Evolutionary conservation across 1,284 basidiomycete species (phyloP).

Genomic region (Pseudozyma tsukubaensis): DNA sequence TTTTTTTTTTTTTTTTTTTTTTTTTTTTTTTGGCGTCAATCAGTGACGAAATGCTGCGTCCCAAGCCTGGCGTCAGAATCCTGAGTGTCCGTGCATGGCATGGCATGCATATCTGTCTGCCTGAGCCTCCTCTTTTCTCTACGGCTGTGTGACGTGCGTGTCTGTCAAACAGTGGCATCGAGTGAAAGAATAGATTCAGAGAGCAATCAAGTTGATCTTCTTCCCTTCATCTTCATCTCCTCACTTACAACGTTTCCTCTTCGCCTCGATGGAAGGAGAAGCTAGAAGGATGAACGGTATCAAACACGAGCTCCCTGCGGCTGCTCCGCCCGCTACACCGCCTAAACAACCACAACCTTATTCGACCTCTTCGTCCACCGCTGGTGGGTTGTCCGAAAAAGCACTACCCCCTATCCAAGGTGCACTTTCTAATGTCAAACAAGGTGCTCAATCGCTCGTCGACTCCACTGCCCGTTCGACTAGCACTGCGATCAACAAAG

Average conservation of each 20-base stretch:
- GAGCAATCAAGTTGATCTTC: conserved; percentile 1
- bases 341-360: conserved; percentile 15
- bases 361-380: not conserved
- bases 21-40: not conserved
- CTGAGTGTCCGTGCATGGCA: conserved; percentile 17
- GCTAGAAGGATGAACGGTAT: conserved; percentile 38
- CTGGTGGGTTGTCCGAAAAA: conserved; percentile 23
- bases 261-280: not conserved
- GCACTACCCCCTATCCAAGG: conserved; percentile 36
- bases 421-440: conserved; percentile 15
- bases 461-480: not conserved
- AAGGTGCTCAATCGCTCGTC: conserved; percentile 12
- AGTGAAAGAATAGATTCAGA: not conserved
- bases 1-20: not conserved
- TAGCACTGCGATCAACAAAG: not conserved
- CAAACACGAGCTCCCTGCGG: conserved; percentile 16
- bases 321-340: conserved; percentile 9
- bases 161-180: not conserved
- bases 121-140: too few relatives aligned
- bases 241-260: not conserved
- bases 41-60: conserved; percentile 8
- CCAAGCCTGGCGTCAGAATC: not conserved
- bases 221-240: conserved; percentile 1
- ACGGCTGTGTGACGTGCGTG: not conserved
- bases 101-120: not conserved